Conservation (phyloP, 1,284 basidiomycete species). For the Takashimella koratensis region DNA sequence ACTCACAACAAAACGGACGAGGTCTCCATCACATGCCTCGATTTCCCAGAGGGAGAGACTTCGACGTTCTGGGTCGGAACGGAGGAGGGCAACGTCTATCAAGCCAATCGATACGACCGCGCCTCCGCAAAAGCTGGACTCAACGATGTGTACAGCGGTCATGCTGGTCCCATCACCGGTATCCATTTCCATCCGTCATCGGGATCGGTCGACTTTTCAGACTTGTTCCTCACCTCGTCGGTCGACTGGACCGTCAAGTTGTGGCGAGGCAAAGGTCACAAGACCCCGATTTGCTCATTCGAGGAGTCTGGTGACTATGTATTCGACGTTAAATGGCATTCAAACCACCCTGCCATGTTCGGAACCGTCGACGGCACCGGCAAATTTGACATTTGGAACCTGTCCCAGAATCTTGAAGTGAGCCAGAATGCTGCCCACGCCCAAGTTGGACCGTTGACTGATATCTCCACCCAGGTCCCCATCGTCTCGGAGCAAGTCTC, state of each 20-base stretch:
- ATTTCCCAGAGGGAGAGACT: slow-evolving; percentile 92
- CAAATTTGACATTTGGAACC: slow-evolving; percentile 93
- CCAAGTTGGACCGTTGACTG: background rate
- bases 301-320: slow-evolving; percentile 97
- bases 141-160: slow-evolving; percentile 88
- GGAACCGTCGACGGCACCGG: slow-evolving; percentile 91
- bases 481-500: slow-evolving; percentile 48
- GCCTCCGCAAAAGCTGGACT: slow-evolving; percentile 94
- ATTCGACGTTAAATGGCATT: slow-evolving; percentile 99
- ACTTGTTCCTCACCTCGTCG: slow-evolving; percentile 85
- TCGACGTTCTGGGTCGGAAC: slow-evolving; percentile 95
- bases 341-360: slow-evolving; percentile 88
- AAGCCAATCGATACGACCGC: slow-evolving; percentile 91
- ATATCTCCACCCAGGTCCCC: slow-evolving; percentile 42
- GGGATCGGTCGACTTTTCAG: slow-evolving; percentile 89
- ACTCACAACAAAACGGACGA: slow-evolving; percentile 91
- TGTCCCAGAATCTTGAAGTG: slow-evolving; percentile 92
- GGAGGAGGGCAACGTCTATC: slow-evolving; percentile 94
- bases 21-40: slow-evolving; percentile 86
- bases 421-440: slow-evolving; percentile 30
- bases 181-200: slow-evolving; percentile 88
- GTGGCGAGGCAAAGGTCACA: slow-evolving; percentile 66
- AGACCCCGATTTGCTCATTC: slow-evolving; percentile 79
- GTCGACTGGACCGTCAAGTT: slow-evolving; percentile 96
- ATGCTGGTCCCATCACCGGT: slow-evolving; percentile 88